Percentiles rank a stretch among this genome's conserved stretches.
Conservation (phyloP, 768 basidiomycete species). For the Tulasnella sp. region DNA sequence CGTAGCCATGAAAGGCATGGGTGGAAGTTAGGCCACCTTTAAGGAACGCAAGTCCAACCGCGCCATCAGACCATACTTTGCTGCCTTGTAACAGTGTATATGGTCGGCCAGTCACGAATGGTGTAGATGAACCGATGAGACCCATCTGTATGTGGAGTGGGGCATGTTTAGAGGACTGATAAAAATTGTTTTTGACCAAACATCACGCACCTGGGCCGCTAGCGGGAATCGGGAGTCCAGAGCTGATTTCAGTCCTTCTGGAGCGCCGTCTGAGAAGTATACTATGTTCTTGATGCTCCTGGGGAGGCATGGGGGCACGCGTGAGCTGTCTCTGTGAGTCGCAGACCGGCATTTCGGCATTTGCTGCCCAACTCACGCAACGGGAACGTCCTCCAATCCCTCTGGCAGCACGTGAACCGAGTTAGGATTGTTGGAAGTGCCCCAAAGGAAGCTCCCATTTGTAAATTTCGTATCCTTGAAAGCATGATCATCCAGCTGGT, state of each 20-base stretch:
- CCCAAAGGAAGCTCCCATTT: not conserved
- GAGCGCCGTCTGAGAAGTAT: constrained; percentile 15
- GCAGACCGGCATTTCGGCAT: no score
- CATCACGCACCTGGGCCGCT: constrained; percentile 9
- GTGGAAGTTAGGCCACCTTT: not conserved
- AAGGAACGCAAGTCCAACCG: constrained; percentile 14
- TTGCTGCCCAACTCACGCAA: not conserved
- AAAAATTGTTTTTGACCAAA: not conserved
- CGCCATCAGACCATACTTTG: constrained; percentile 6
- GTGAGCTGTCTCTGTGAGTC: no score
- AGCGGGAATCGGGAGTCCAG: constrained; percentile 13
- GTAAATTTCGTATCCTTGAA: constrained; percentile 5
- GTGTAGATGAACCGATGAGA: constrained; percentile 16
- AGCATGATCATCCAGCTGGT: not conserved
- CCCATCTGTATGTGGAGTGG: constrained; percentile 8
- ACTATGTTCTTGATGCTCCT: constrained; percentile 17
- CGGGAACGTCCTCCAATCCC: not conserved
- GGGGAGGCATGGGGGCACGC: no score
- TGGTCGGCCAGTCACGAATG: constrained; percentile 17
- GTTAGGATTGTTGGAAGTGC: not conserved
- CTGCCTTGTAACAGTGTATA: constrained; percentile 7
- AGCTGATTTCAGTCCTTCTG: constrained; percentile 14
- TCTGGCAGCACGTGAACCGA: not conserved
- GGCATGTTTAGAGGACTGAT: not conserved
- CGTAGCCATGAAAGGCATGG: constrained; percentile 13